These are phyloP conservation scores for Solanum pinnatisectum DNA, from an alignment of 257 asterid genomes.

Conservation along the genomic window DNA sequence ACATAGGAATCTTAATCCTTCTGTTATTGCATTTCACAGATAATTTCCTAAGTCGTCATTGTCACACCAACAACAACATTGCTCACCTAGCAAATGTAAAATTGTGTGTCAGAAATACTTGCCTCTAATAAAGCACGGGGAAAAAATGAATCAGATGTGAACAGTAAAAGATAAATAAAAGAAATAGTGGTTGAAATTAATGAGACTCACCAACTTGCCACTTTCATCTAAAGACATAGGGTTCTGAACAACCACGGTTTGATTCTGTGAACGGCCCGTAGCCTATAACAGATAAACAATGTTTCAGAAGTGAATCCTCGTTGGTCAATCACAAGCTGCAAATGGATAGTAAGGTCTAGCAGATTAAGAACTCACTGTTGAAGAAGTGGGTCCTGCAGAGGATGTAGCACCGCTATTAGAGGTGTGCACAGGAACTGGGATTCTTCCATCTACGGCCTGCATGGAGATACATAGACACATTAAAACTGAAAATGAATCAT, in stretches of 20 bases:
- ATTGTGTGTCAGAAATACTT: not conserved
- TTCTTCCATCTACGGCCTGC: slow-evolving; percentile 50
- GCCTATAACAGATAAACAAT: slow-evolving; percentile 31
- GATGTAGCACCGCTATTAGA: slow-evolving; percentile 34
- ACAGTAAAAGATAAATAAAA: not conserved
- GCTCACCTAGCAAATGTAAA: slow-evolving; percentile 42
- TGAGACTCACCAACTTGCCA: slow-evolving; percentile 67
- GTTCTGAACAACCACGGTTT: slow-evolving; percentile 88
- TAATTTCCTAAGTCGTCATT: slow-evolving; percentile 10
- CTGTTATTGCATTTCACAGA: not conserved
- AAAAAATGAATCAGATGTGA: not conserved
- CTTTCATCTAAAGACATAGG: slow-evolving; percentile 83
- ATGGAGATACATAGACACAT: not conserved
- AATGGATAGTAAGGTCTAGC: not conserved
- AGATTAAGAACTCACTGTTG: slow-evolving; percentile 40
- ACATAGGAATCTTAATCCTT: not conserved
- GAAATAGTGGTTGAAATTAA: not conserved
- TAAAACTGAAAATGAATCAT: not conserved
- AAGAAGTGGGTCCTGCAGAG: slow-evolving; percentile 33
- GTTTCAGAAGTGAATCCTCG: not conserved
- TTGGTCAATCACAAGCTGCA: not conserved
- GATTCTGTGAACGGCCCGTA: slow-evolving; percentile 41
- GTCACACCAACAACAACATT: slow-evolving; percentile 86
- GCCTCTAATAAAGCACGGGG: not conserved
- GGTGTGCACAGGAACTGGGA: slow-evolving; percentile 44